Conservation (phyloP, 306 rosid species). For the Vigna unguiculata region DNA sequence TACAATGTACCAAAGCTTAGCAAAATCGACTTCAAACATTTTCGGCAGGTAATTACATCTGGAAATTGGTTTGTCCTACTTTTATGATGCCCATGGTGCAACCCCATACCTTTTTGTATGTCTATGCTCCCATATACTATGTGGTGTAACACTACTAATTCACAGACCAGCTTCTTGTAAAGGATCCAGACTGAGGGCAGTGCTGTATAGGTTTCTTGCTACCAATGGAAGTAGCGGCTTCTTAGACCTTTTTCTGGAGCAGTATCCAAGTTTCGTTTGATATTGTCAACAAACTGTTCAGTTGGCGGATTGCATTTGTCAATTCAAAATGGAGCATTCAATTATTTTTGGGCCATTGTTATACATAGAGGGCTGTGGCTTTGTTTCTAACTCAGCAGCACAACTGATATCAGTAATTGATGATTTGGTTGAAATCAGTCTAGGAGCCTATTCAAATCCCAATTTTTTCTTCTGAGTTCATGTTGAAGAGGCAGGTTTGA, state of each 20-base stretch:
- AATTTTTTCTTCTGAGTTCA: constrained; percentile 21
- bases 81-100: constrained; percentile 39
- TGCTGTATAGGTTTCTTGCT: constrained; percentile 35
- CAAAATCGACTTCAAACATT: constrained; percentile 31
- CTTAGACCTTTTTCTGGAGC: no score
- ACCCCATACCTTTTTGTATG: constrained; percentile 19
- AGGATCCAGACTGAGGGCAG: constrained; percentile 16
- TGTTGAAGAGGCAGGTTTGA: constrained; percentile 18
- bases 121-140: constrained; percentile 10
- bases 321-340: constrained; percentile 17
- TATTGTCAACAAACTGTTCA: constrained; percentile 20
- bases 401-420: constrained; percentile 20
- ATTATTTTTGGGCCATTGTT: constrained; percentile 20
- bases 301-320: constrained; percentile 31
- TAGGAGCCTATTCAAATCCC: constrained; percentile 16
- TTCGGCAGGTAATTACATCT: constrained; percentile 43
- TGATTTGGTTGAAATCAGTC: constrained; percentile 32
- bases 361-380: constrained; percentile 27
- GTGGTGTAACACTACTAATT: constrained; percentile 24
- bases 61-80: constrained; percentile 36
- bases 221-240: constrained; percentile 23
- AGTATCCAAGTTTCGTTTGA: constrained; percentile 31
- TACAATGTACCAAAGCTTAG: constrained; percentile 18
- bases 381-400: constrained; percentile 2
- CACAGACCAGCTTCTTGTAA: constrained; percentile 29